Base-by-base conservation (phyloP, 169 alveolate genomes). In the Plasmodium falciparum region DNA sequence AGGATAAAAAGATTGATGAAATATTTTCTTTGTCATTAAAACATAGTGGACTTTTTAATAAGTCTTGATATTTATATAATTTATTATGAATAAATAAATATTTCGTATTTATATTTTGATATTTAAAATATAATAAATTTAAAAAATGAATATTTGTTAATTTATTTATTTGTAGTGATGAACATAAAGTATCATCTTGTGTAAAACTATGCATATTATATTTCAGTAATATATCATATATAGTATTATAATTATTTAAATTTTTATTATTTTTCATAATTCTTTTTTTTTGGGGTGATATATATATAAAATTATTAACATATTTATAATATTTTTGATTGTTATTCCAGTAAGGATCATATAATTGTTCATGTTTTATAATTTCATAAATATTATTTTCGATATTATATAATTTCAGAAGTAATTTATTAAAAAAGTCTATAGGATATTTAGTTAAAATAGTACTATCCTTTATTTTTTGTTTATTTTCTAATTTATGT, bases 251-350 rank as follows among this genome's bases (percentile, higher is more conserved):
- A 39, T 59, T 74, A 15, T 74, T 74, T 8, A 61, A 52, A 12
- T 33, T 61, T 22, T 43, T 20, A 3, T 39, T 39, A 39, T 39
- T 39, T 39, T 39, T 39, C 47, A 39, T 39, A 5, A 39, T 39
- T 5, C 47, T 39, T 39, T 39, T 39, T 39, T 39, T 39, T 39
- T 39, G 47, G 0, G 47, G 9, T 0, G 47, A 39, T 39, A 39
- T 5, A 39, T 39, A 39, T 50, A 39, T 45, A 67, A 62, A 59
- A 24, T 66, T 24, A 15, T 72, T 45, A 26, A 71, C 12, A 54
- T 50, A 73, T 85, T 52, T 73, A 49, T 85, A 65, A 62, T 71
- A 54, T 29, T 52, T 71, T 50, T 24, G 15, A 61, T 71, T 58
- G 5, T 39, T 22, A 59, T 4, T 29, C 45, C 71, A 85, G 3